A percentile compares a stretch with the other conserved stretches of the same genome.
Evolutionary conservation across 441 rosid species (phyloP).

Genomic region (Theobroma grandiflorum): DNA sequence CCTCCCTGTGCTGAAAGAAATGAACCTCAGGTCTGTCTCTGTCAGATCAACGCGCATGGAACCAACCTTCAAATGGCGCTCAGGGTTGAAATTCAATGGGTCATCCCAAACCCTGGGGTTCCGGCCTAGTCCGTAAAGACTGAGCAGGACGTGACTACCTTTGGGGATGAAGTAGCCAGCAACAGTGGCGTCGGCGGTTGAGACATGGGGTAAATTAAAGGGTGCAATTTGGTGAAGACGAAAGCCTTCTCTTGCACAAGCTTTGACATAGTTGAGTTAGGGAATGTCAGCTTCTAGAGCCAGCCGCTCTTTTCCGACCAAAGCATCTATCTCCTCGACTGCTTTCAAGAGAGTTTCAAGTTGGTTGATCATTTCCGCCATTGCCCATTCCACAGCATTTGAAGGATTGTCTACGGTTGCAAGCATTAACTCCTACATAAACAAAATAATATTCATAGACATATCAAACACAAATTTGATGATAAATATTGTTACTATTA

Average conservation of each 20-base stretch:
- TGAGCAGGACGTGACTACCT: slow-evolving; percentile 36
- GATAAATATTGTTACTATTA: too few species aligned
- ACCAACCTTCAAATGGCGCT: slow-evolving; percentile 40
- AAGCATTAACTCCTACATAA: slow-evolving; percentile 32
- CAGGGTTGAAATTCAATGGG: not conserved
- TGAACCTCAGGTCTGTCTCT: slow-evolving; percentile 46
- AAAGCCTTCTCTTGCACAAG: slow-evolving; percentile 49
- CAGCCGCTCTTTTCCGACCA: slow-evolving; percentile 50
- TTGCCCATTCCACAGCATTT: slow-evolving; percentile 52
- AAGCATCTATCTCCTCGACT: slow-evolving; percentile 45
- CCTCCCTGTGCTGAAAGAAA: slow-evolving; percentile 51
- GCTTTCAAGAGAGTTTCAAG: slow-evolving; percentile 52
- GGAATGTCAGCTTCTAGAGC: slow-evolving; percentile 55
- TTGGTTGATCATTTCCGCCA: slow-evolving; percentile 58
- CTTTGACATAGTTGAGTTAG: slow-evolving; percentile 24
- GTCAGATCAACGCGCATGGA: slow-evolving; percentile 36
- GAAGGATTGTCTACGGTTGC: slow-evolving; percentile 57
- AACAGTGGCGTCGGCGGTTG: not conserved
- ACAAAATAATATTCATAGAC: slow-evolving; percentile 2
- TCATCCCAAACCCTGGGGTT: not conserved
- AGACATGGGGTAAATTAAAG: not conserved
- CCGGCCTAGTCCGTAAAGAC: not conserved
- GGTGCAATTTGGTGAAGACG: not conserved
- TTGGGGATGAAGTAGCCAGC: slow-evolving; percentile 15
- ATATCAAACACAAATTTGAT: too few species aligned